Base-by-base conservation (phyloP, 495 filamentous ascomycete species). In the Parachaetomium inaequale region DNA sequence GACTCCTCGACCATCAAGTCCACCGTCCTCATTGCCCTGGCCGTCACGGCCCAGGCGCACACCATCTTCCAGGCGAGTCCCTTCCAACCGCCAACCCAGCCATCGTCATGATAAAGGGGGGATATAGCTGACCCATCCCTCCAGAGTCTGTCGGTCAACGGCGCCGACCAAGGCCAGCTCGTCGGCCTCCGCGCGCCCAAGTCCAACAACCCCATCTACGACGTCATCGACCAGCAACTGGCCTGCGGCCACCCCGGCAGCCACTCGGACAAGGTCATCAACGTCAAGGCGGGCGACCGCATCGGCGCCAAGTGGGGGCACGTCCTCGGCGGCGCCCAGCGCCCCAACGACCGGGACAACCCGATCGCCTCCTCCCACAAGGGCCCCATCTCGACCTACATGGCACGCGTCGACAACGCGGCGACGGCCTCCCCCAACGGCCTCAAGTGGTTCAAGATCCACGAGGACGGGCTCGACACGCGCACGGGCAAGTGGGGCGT, bases 351-450 rank as follows among this genome's bases (percentile, higher is more conserved):
- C 49, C 49, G 26, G 49, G 49, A 52, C 49, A 5, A 52, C 28
- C 49, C 49, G 49, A 52, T 52, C 49, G 6, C 49, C 8, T 14
- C 49, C 15, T 31, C 26, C 12, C 49, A 52, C 49, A 52, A 52
- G 49, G 49, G 49, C 26, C 49, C 49, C 26, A 52, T 52, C 49
- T 52, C 49, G 15, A 52, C 49, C 3, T 52, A 52, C 28, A 26
- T 52, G 49, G 49, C 49, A 7, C 7, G 2, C 4, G 49, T 52
- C 26, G 49, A 52, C 26, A 32, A 52, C 17, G 49, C 49, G 28
- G 49, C 28, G 4, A 32, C 26, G 10, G 28, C 28, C 3, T 52
- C 49, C 12, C 15, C 26, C 14, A n/a, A 31, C 14, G 49, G 49
- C 5, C 49, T 52, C 3, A 26, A 26, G 4, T 52, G 49, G 49